Evolutionary conservation across 139 green algal species (phyloP).

Genomic region (Mychonastes homosphaera): DNA sequence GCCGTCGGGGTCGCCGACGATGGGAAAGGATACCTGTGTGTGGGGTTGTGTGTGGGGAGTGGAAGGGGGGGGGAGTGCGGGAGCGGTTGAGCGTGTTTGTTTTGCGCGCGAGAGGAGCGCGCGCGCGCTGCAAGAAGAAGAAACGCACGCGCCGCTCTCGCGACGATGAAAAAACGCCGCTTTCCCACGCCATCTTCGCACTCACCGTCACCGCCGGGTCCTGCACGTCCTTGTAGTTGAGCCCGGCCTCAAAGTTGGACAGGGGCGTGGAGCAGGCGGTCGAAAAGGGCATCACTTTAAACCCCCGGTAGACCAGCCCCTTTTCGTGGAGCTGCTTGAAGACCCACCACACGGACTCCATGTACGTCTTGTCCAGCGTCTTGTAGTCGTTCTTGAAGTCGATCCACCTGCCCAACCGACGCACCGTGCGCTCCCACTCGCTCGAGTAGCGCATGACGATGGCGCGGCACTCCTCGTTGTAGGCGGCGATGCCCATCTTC

Average conservation of each 20-base stretch:
- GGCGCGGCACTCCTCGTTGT: slow-evolving; percentile 97
- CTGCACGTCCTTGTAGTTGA: slow-evolving; percentile 92
- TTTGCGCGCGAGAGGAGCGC: neutral
- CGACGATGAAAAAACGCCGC: neutral
- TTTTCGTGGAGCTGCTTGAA: slow-evolving; percentile 92
- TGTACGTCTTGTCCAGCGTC: slow-evolving; percentile 91
- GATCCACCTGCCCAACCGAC: slow-evolving; percentile 94
- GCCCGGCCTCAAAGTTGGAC: slow-evolving; percentile 96
- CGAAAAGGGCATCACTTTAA: slow-evolving; percentile 99
- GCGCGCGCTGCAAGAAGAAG: neutral
- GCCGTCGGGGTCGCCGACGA: slow-evolving; percentile 59
- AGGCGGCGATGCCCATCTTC: slow-evolving; percentile 88
- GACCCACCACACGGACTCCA: slow-evolving; percentile 97
- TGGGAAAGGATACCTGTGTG: slow-evolving; percentile 60
- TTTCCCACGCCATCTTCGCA: too few relatives aligned
- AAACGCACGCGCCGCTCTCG: neutral
- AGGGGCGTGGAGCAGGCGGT: slow-evolving; percentile 86
- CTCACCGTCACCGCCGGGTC: slow-evolving; percentile 51
- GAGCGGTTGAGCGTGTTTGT: neutral
- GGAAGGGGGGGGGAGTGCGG: neutral
- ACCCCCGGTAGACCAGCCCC: slow-evolving; percentile 92
- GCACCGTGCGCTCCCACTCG: slow-evolving; percentile 92
- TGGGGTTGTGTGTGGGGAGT: neutral
- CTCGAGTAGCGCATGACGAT: slow-evolving; percentile 98
- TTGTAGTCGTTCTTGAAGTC: slow-evolving; percentile 99